Base-by-base conservation (phyloP, 805 yeast species). In the Candida oleophila region DNA sequence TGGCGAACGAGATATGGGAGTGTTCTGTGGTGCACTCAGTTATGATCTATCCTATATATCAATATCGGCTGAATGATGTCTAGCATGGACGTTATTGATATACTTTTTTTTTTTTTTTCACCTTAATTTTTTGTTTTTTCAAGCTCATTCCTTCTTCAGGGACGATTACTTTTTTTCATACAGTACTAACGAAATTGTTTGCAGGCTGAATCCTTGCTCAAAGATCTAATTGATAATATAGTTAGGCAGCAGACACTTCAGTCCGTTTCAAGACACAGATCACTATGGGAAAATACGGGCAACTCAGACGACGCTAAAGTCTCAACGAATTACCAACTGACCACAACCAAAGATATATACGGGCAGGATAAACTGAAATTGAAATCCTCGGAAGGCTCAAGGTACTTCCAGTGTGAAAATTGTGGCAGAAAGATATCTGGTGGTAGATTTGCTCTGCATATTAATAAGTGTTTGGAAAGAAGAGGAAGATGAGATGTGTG, bases 371-470 rank as follows among this genome's bases (percentile, higher is more conserved):
- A 74, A 51, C 54, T 55, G 14, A 74, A 76, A 41, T 54, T 70
- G 43, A 71, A 71, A 50, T 54, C 62, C 12, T 55, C 65, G 4
- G 89, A 82, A 39, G 61, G 76, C 15, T 67, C 73, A 1, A 64
- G 76, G 44, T 89, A 90, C 63, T 88, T 89, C 56, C 78, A 73
- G 46, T 92, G 99, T 66, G 75, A 77, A 3, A 85, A 87, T 54
- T 92, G 99, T 65, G 83, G 81, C 16, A 74, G 99, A 47, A 89
- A 85, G 57, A 85, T 92, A 5, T 92, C 96, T 0, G 96, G 96
- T 1, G 85, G 88, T 34, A 72, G 99, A 48, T 91, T 89, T 73
- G 97, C 98, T 2, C 90, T 88, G 37, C 99, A 92, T 66, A 76
- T 92, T 25, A 95, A 90, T 61, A 82, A 96, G 56, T 92, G 99